These are phyloP conservation scores for Acanthamoeba royreba DNA, from an alignment of 208 protist species.

Conservation along the genomic window DNA sequence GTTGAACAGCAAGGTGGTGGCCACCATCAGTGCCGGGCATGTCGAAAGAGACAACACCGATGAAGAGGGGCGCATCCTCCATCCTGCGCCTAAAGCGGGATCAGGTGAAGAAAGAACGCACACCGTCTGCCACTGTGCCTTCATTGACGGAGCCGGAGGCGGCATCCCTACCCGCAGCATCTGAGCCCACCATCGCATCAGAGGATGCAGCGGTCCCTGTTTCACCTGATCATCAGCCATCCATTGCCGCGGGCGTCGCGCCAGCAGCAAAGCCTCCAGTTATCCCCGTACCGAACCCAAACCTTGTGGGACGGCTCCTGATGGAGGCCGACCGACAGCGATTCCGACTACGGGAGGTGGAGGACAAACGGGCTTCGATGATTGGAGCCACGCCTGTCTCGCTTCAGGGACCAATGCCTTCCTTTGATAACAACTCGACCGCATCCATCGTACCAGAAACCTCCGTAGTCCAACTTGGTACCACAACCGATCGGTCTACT, in stretches of 20 bases:
- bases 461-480: no score
- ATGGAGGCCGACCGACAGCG: not conserved
- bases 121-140: not conserved
- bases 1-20: no score
- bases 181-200: no score
- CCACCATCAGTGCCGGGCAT: no score
- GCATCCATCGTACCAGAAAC: no score
- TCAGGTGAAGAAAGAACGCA: not conserved
- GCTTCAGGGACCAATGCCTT: not conserved
- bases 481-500: no score
- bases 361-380: not conserved
- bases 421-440: no score
- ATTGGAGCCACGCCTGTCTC: not conserved
- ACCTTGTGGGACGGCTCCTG: not conserved
- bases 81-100: not conserved
- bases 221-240: not conserved
- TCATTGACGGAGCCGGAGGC: not conserved
- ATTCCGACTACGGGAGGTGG: not conserved
- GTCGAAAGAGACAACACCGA: not conserved
- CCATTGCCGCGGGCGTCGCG: not conserved
- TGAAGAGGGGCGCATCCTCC: not conserved
- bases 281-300: no score
- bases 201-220: no score
- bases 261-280: no score
- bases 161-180: no score